phyloP scores from a whole-genome alignment of 192 early-diverging fungal species.

The Obelidium mucronatum region DNA sequence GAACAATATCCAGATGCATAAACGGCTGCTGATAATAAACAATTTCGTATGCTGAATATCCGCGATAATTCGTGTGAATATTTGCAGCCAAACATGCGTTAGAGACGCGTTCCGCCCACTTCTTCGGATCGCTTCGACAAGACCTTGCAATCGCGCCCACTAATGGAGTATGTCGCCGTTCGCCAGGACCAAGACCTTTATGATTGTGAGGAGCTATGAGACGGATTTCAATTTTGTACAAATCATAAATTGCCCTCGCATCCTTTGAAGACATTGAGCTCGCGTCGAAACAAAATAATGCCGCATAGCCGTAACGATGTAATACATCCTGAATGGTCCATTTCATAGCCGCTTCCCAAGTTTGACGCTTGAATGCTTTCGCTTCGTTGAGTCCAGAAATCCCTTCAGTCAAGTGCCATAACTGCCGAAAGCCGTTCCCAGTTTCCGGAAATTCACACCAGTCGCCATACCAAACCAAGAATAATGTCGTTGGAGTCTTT shows the following conservation, averaged over 20 bases:
- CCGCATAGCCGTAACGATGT: background rate
- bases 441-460: background rate
- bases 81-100: background rate
- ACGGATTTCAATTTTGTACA: background rate
- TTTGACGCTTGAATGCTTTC: background rate
- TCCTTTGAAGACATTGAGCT: background rate
- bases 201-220: background rate
- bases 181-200: background rate
- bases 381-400: background rate
- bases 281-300: background rate
- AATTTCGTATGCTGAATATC: background rate
- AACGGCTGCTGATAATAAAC: background rate
- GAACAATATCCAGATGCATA: background rate
- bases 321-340: background rate
- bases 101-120: background rate
- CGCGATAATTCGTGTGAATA: background rate
- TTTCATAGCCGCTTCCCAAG: background rate
- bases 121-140: background rate
- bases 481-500: background rate
- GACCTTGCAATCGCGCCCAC: background rate
- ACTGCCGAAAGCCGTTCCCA: background rate
- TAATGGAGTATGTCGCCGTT: background rate
- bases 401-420: background rate
- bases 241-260: background rate
- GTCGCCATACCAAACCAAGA: background rate